phyloP scores from a whole-genome alignment of 331 rosid species.

The Malus hybrid region DNA sequence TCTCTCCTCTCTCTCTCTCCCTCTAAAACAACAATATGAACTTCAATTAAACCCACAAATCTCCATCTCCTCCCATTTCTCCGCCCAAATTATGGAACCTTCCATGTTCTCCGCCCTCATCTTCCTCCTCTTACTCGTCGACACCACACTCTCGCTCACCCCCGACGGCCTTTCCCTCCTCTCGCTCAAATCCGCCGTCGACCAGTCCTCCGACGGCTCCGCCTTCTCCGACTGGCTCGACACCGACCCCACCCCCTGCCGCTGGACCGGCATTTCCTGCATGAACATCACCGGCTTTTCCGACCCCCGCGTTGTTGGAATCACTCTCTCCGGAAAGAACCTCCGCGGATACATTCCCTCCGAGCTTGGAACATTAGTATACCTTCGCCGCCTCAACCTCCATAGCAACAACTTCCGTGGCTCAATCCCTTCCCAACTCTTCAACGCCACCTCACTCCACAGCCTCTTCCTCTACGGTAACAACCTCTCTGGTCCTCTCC shows the following conservation, averaged over 20 bases:
- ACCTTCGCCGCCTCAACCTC: conserved; percentile 81
- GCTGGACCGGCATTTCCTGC: conserved; percentile 84
- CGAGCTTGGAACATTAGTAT: conserved; percentile 68
- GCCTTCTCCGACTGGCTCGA: conserved; percentile 76
- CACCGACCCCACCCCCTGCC: conserved; percentile 59
- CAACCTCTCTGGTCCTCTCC: conserved; percentile 74
- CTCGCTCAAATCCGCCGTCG: conserved; percentile 85
- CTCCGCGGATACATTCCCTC: conserved; percentile 91
- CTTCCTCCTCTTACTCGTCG: neutral
- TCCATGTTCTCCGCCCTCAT: neutral
- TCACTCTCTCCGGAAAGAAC: conserved; percentile 59
- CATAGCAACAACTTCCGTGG: conserved; percentile 71
- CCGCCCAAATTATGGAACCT: neutral
- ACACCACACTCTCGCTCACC: conserved; percentile 40
- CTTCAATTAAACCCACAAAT: neutral
- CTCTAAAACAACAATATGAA: neutral
- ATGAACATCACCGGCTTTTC: conserved; percentile 49
- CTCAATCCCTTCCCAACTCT: conserved; percentile 65
- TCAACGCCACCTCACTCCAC: conserved; percentile 84
- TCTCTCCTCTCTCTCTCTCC: neutral
- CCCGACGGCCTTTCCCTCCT: conserved; percentile 89
- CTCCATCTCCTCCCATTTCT: neutral
- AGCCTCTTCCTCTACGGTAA: conserved; percentile 74
- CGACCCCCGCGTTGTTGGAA: conserved; percentile 75
- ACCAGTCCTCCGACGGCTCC: conserved; percentile 24